Conservation (phyloP, 208 protist genomes). For the Herpetomonas samuelpessoai region DNA sequence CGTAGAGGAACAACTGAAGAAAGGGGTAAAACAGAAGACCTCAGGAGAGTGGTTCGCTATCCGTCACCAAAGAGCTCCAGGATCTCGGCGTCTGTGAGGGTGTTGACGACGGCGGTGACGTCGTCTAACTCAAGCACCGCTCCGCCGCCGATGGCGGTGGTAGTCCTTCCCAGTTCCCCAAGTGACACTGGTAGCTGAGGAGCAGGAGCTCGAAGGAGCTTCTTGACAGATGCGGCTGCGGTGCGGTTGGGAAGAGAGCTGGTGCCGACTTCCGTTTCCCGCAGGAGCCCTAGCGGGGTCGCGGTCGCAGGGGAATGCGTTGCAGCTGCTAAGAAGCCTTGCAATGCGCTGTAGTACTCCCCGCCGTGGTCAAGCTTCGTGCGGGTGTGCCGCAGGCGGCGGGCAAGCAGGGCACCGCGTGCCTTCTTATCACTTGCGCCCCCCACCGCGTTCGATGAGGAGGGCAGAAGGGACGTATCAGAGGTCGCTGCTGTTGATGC, state of each 20-base stretch:
- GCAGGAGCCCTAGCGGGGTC: too few species aligned
- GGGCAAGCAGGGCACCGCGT: neutral
- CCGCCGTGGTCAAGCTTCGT: constrained; percentile 3
- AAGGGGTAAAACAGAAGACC: too few species aligned
- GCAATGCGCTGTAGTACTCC: constrained; percentile 6
- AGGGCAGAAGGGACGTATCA: neutral
- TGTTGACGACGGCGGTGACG: constrained; percentile 18
- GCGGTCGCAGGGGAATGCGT: too few species aligned
- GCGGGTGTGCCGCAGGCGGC: constrained; percentile 13
- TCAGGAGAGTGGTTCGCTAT: too few species aligned
- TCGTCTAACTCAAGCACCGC: constrained; percentile 5
- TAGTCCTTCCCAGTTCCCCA: constrained; percentile 10
- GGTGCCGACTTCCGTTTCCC: too few species aligned
- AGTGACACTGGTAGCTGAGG: constrained; percentile 2
- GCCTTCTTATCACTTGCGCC: too few species aligned
- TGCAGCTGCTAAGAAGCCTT: constrained; percentile 6
- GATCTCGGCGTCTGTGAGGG: constrained; percentile 72
- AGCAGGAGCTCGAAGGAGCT: too few species aligned
- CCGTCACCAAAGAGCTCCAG: constrained; percentile 62
- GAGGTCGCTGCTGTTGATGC: neutral
- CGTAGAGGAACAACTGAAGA: too few species aligned
- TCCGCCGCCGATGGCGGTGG: neutral
- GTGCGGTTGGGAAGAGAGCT: too few species aligned
- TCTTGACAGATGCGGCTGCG: too few species aligned
- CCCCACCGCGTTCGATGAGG: too few species aligned